A percentile compares a stretch with the other conserved stretches of the same genome.
phyloP scores from a whole-genome alignment of 352 stramenopile species.

The Globisporangium spinosum region DNA sequence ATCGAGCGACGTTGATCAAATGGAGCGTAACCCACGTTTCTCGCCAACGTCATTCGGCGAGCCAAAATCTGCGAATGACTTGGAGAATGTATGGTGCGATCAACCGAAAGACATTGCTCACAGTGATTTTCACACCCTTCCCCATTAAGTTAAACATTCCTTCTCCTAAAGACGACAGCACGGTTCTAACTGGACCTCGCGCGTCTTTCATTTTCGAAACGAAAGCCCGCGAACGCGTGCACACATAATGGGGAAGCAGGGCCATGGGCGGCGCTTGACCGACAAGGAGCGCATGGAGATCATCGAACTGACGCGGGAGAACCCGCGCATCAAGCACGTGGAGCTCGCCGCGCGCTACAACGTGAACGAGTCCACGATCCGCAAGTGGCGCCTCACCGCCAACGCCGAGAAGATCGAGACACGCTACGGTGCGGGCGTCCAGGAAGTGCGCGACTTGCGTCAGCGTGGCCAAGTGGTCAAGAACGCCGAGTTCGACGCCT shows the following conservation, averaged over 20 bases:
- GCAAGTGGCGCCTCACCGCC: constrained; percentile 38
- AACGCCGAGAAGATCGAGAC: constrained; percentile 39
- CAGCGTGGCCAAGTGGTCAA: constrained; percentile 38
- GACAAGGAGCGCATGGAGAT: constrained; percentile 66
- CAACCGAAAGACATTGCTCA: too few relatives aligned
- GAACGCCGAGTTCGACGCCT: constrained; percentile 37
- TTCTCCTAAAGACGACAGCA: background rate
- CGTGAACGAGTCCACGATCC: constrained; percentile 61
- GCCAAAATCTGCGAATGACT: too few relatives aligned
- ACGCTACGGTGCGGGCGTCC: constrained; percentile 34
- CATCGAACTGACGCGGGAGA: constrained; percentile 42
- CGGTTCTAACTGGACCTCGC: background rate
- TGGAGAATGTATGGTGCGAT: too few relatives aligned
- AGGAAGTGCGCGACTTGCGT: constrained; percentile 28
- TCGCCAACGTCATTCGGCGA: background rate
- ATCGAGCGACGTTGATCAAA: background rate
- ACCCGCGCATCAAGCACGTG: constrained; percentile 46
- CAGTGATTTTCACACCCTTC: too few relatives aligned
- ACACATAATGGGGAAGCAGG: constrained; percentile 34
- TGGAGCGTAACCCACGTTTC: background rate
- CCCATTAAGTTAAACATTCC: background rate
- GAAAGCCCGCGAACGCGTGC: background rate
- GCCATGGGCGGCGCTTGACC: constrained; percentile 42
- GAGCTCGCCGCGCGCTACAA: constrained; percentile 43
- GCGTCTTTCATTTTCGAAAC: constrained; percentile 1